Percentiles rank a stretch among this genome's conserved stretches.
phyloP scores from a whole-genome alignment of 1,284 basidiomycete genomes.

The Hemileia vastatrix region DNA sequence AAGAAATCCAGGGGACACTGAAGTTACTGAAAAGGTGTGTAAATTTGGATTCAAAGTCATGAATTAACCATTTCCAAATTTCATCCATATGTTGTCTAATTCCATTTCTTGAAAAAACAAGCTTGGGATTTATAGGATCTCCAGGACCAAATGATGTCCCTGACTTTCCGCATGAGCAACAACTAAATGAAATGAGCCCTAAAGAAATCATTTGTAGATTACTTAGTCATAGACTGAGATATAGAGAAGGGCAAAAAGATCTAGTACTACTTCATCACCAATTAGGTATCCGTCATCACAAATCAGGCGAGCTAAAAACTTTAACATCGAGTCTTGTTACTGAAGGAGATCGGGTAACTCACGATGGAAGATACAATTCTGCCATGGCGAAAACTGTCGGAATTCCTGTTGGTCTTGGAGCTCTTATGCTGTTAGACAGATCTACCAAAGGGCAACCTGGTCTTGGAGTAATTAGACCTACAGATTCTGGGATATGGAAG shows the following conservation, averaged over 20 bases:
- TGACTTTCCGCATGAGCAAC: conserved; percentile 48
- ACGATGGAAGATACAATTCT: conserved; percentile 49
- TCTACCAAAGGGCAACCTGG: conserved; percentile 57
- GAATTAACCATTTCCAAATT: too few species aligned
- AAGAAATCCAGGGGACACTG: conserved; percentile 46
- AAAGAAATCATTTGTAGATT: conserved; percentile 69
- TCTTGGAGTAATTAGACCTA: conserved; percentile 44
- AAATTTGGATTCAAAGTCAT: not conserved
- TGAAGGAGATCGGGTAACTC: conserved; percentile 45
- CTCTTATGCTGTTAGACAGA: conserved; percentile 62
- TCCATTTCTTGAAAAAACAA: conserved; percentile 33
- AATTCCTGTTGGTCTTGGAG: conserved; percentile 68
- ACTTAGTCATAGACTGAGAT: conserved; percentile 64
- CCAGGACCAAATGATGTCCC: conserved; percentile 28
- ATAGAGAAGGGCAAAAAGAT: conserved; percentile 65
- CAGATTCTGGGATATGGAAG: too few species aligned
- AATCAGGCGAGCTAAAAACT: conserved; percentile 52
- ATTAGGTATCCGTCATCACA: conserved; percentile 50
- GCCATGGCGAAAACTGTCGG: conserved; percentile 88
- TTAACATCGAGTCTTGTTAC: conserved; percentile 63
- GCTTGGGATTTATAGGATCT: conserved; percentile 45
- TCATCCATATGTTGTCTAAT: too few species aligned
- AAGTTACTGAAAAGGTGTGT: conserved; percentile 56
- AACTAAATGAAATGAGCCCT: conserved; percentile 52
- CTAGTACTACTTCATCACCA: conserved; percentile 81